Evolutionary conservation across 202 grass and related monocot species (phyloP), one percentile per base, ranked within the genome.

Genomic region (Zoysia matrella): DNA sequence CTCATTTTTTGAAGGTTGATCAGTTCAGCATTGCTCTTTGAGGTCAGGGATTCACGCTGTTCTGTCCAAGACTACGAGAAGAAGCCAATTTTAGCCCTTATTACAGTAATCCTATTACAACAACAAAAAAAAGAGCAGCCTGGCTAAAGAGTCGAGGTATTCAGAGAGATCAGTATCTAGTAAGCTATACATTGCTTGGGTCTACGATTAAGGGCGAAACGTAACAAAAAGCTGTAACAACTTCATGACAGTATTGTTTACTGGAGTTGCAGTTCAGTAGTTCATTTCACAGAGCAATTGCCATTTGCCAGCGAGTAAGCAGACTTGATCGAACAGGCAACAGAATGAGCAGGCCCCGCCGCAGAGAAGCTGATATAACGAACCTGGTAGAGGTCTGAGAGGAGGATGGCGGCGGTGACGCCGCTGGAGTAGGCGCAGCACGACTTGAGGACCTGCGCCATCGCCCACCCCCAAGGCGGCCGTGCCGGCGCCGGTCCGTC

Each of bases 381-480:
- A 4, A 98, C 92, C 90, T 98, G 95, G 84, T 90, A 93, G 72
- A 95, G 90, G 78, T 98, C 95, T 47, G 95, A 91, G 66, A 95
- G 88, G 53, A 98, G 90, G 85, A 95, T 98, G 70, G 90, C 86
- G 55, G 95, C 82, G 13, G 95, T 98, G 85, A 93, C 85, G 39
- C 95, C 95, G 14, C 95, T 94, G 53, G 95, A 92, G 55, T 95
- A 98, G 11, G 95, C 86, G 13, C 86, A 63, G 73, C 95, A 98
- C 4, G 90, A 91, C 78, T 89, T 93, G 60, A 98, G 86, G 69
- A 98, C 82, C 64, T 88, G 90, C 40, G 92, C 93, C 69, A 93
- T 76, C 54, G 76, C 74, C 92, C 95, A 95, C 12, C 84, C 84
- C 95, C 92, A 98, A 46, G 95, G 95, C 48, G 86, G 92, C 63